Percentiles rank a stretch among this genome's conserved stretches.
Evolutionary conservation across 2,329 filamentous ascomycete species (phyloP).

Genomic region (Pseudofabraea citricarpa): DNA sequence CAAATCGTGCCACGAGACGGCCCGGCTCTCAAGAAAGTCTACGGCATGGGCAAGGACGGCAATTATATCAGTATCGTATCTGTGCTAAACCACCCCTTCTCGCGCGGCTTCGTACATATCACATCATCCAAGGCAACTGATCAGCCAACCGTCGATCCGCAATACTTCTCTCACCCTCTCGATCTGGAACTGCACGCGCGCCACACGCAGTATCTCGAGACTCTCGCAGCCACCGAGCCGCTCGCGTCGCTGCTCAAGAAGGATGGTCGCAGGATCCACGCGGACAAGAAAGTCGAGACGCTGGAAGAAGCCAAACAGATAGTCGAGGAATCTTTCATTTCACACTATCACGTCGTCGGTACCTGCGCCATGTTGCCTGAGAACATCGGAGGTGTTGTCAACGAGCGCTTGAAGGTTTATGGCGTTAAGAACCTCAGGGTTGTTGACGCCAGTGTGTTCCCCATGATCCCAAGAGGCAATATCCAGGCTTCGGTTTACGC

Average conservation of each 20-base stretch:
- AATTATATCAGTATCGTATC: slow-evolving; percentile 22
- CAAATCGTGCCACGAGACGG: slow-evolving; percentile 11
- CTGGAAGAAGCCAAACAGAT: slow-evolving; percentile 10
- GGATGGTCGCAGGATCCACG: neutral
- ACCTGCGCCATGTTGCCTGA: slow-evolving; percentile 16
- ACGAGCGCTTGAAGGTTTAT: slow-evolving; percentile 14
- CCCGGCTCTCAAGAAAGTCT: slow-evolving; percentile 7
- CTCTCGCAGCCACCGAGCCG: slow-evolving; percentile 23
- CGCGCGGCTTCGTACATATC: slow-evolving; percentile 37
- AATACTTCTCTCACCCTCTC: slow-evolving; percentile 37
- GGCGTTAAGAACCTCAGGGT: slow-evolving; percentile 11
- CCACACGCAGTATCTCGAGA: slow-evolving; percentile 28
- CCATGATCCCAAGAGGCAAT: slow-evolving; percentile 8
- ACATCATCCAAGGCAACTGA: slow-evolving; percentile 28
- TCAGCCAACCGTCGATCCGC: slow-evolving; percentile 35
- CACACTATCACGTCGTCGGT: slow-evolving; percentile 13
- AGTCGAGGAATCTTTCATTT: slow-evolving; percentile 3
- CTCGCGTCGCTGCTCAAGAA: slow-evolving; percentile 8
- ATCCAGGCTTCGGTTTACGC: slow-evolving; percentile 11
- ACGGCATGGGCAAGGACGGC: slow-evolving; percentile 10
- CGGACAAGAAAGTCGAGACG: slow-evolving; percentile 2
- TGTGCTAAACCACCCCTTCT: slow-evolving; percentile 34
- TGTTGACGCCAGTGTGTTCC: slow-evolving; percentile 13
- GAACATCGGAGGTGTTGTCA: slow-evolving; percentile 16
- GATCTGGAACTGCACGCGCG: slow-evolving; percentile 35